These are phyloP conservation scores for Fomitopsis pinicola DNA, from an alignment of 1,284 basidiomycete species.

Conservation along the genomic window DNA sequence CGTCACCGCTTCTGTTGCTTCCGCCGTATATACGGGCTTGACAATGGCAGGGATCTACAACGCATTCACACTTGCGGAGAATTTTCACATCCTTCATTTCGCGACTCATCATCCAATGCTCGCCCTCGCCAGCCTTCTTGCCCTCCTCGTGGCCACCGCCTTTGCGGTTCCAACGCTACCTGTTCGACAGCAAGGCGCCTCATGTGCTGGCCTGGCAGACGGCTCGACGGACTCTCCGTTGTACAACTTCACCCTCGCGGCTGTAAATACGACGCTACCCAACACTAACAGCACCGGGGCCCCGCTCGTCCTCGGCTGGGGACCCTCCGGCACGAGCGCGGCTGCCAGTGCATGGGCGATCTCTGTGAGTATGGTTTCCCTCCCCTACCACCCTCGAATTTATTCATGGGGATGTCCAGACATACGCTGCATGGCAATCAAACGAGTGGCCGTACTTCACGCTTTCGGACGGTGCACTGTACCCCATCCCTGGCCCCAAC, in stretches of 20 bases:
- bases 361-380: neutral
- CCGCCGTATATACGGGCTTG: neutral
- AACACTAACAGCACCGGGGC: slow-evolving; percentile 8
- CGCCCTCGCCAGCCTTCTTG: neutral
- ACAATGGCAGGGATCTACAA: no score
- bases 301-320: slow-evolving; percentile 8
- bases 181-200: neutral
- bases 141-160: neutral
- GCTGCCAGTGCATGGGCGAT: slow-evolving; percentile 3
- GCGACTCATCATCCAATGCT: neutral
- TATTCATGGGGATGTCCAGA: neutral
- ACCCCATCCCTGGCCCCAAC: neutral
- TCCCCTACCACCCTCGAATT: neutral
- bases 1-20: neutral
- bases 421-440: slow-evolving; percentile 2
- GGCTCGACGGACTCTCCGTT: neutral
- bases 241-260: slow-evolving; percentile 12
- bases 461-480: slow-evolving; percentile 2
- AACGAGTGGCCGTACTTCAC: slow-evolving; percentile 8
- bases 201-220: slow-evolving; percentile 4
- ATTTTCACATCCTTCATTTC: no score
- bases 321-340: neutral
- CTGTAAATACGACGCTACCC: slow-evolving; percentile 3
- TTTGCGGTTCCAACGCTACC: neutral
- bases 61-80: no score